Evolutionary conservation across 2,329 filamentous ascomycete genomes (phyloP), one percentile per base, ranked within the genome.

Genomic region (Hypoxylon sp.): DNA sequence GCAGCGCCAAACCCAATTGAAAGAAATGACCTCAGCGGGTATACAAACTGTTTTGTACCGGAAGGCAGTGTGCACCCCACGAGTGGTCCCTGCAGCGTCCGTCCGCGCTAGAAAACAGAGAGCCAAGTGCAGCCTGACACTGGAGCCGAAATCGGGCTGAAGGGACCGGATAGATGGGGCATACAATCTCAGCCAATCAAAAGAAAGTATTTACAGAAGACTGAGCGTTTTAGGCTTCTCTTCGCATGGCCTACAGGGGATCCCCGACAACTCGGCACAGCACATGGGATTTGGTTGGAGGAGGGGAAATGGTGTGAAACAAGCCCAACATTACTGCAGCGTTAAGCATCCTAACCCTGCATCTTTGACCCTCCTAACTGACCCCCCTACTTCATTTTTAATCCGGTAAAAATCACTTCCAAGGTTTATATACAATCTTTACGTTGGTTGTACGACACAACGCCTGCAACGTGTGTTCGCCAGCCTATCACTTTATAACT

Each of bases 121-220:
- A 30, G 52, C 65, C 68, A 68, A 46, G 62, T 13, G 28, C n/a
- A 63, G 32, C 56, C 55, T 45, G 64, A 68, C 6, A 45, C 41
- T 63, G 62, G 68, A 66, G 52, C 68, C 65, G 68, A 66, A 64
- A 68, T 70, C 62, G 65, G 60, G 62, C 49, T 43, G 38, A 49
- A 58, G 57, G 63, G 63, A 52, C 62, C 59, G 56, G 60, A 30
- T 28, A 68, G 62, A 68, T 62, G 30, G 53, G 30, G n/a, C 14
- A 13, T 4, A n/a, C 14, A 2, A 17, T 43, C 34, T n/a, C 10
- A 38, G 34, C 69, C 69, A 72, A 72, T 70, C 34, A 67, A 10
- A 34, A 3, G 0, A 3, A 1, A 21, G 0, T 19, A 53, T 68
- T 68, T 70, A 41, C 43, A 65, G 60, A 65, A 14, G 38, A 41